Percentiles rank a stretch among this genome's conserved stretches.
phyloP scores from a whole-genome alignment of 2,329 filamentous ascomycete genomes.

The Chaetomium strumarium region DNA sequence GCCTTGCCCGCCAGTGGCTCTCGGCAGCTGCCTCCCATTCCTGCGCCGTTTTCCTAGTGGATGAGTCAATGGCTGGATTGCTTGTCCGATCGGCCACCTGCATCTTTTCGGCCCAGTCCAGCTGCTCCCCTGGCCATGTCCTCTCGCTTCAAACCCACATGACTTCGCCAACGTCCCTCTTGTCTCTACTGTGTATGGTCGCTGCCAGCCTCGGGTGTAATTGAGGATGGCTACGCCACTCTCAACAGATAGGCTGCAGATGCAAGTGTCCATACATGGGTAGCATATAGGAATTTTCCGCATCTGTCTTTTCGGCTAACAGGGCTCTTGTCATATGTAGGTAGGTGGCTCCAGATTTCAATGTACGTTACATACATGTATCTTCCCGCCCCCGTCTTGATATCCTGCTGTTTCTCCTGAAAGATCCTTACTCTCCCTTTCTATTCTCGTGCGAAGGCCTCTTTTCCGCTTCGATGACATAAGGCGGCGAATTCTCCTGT shows the following conservation, averaged over 20 bases:
- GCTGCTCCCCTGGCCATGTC: conserved; percentile 16
- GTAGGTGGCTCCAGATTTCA: background rate
- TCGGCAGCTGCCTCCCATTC: conserved; percentile 1
- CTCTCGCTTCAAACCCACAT: conserved; percentile 22
- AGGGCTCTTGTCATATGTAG: too few relatives aligned
- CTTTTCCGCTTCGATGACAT: conserved; percentile 1
- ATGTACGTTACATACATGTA: too few relatives aligned
- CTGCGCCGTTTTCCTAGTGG: conserved; percentile 5
- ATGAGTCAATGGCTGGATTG: conserved; percentile 23
- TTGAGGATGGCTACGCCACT: conserved; percentile 32
- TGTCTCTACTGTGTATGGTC: conserved; percentile 16
- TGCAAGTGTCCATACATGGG: conserved; percentile 3
- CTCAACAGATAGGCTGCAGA: conserved; percentile 21
- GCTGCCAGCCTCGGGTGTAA: conserved; percentile 30
- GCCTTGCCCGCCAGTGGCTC: conserved; percentile 12
- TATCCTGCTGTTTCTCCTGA: conserved; percentile 17
- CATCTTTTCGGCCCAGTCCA: conserved; percentile 25
- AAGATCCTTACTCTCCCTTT: background rate
- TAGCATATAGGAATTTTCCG: background rate
- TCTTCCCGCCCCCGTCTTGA: conserved; percentile 13
- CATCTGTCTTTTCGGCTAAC: background rate
- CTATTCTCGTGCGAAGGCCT: conserved; percentile 17
- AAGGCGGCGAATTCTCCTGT: conserved; percentile 14
- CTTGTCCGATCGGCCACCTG: conserved; percentile 22
- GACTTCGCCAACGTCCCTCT: conserved; percentile 26